A percentile compares a stretch with the other conserved stretches of the same genome.
Conservation (phyloP, 345 rosid species). For the Litchi chinensis region DNA sequence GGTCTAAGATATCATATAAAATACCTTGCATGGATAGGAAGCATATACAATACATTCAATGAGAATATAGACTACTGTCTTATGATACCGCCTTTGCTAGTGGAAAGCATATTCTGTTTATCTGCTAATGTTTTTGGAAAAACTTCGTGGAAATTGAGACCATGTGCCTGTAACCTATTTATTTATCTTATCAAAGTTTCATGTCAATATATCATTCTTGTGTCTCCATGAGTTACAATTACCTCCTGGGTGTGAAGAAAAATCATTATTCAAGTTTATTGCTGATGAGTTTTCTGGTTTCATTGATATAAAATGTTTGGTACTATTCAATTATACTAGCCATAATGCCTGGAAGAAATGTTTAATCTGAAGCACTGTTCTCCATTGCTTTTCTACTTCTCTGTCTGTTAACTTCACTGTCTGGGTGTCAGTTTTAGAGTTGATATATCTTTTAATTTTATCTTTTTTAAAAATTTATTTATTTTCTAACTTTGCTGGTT, state of each 20-base stretch:
- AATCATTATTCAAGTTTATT: conserved; percentile 1
- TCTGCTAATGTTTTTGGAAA: background rate
- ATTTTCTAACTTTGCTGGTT: background rate
- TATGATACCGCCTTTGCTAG: background rate
- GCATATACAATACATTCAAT: background rate
- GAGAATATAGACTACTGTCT: background rate
- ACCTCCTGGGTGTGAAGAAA: background rate
- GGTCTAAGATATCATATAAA: background rate
- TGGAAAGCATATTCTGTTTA: background rate
- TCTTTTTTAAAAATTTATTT: background rate
- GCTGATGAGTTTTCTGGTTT: background rate
- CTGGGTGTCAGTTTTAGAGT: background rate
- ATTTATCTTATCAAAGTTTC: background rate
- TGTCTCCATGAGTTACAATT: background rate
- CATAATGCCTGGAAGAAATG: background rate
- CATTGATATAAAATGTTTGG: background rate
- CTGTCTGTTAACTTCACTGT: background rate
- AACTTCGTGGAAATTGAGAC: background rate
- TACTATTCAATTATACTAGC: background rate
- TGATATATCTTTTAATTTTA: background rate
- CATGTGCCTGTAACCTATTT: background rate
- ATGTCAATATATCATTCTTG: background rate
- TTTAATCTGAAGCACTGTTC: background rate
- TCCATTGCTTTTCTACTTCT: background rate
- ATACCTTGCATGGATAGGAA: background rate